Base-by-base conservation (phyloP, 2,329 filamentous ascomycete genomes). In the Nemania diffusa region DNA sequence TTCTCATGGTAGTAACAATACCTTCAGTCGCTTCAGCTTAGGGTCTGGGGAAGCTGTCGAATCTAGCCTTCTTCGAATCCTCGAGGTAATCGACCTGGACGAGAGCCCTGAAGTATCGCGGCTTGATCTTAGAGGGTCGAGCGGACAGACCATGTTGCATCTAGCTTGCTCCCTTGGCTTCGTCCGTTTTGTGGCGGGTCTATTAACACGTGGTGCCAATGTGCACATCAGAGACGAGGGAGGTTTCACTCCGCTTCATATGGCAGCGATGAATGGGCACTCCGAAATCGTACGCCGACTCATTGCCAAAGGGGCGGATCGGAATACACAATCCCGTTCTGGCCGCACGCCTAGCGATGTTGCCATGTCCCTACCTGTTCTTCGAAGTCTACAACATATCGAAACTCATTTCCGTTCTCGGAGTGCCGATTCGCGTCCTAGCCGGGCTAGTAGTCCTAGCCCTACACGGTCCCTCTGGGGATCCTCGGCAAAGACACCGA, bases 121-220 rank as follows among this genome's bases (percentile, higher is more conserved):
- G 27, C 87, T 92, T 69, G 92, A 96, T 75, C 81, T 91, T 57
- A 86, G 85, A 72, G 80, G 81, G 69, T 80, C 86, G 1, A 92
- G 88, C 13, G 92, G 92, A 0, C 92, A 95, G 75, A 93, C 91
- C 1, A 90, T 97, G 85, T 85, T 97, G 68, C 92, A 96, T 74
- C 83, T 94, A 69, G 92, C 92, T 1, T 92, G 90, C 72, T 91
- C 91, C 8, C 81, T 94, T 13, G 92, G 92, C 5, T 86, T 93
- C 72, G 87, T 90, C 69, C 87, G 91, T 53, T 91, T 97, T 70
- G 92, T 92, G 57, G 91, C 91, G 13, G 92, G 90, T 32, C 84
- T 97, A 27, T 82, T 97, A 22, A 91, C 90, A 9, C 87, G 92
- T 70, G 92, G 92, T n/a, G 92, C 92, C 22, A 91, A 91, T 74